Percentiles rank a stretch among this genome's conserved stretches.
Conservation (phyloP, 768 basidiomycete species). For the Tulasnella sp. region DNA sequence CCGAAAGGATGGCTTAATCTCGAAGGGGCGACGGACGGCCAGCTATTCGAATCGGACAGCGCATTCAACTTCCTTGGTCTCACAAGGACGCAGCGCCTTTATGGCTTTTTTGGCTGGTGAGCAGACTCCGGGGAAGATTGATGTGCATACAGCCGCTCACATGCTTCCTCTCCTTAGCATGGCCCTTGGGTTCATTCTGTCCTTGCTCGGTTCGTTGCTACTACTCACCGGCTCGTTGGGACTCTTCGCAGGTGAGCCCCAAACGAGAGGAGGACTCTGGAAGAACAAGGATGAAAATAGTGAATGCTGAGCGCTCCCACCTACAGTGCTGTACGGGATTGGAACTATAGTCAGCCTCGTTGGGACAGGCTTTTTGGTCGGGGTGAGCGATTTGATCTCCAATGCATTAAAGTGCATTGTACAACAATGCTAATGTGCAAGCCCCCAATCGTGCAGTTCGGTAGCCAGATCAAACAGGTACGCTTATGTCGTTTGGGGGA, state of each 20-base stretch:
- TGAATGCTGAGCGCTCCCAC: not conserved
- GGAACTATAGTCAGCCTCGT: slow-evolving; percentile 74
- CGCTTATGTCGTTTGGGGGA: slow-evolving; percentile 21
- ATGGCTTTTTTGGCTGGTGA: slow-evolving; percentile 79
- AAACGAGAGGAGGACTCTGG: slow-evolving; percentile 17
- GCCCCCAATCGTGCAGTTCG: too few species aligned
- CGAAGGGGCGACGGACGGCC: slow-evolving; percentile 51
- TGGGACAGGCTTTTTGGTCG: slow-evolving; percentile 85
- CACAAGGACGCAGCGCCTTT: slow-evolving; percentile 68
- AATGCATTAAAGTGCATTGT: not conserved
- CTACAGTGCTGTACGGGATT: slow-evolving; percentile 63
- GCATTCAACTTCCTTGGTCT: slow-evolving; percentile 73
- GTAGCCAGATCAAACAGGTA: slow-evolving; percentile 71
- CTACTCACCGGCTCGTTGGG: slow-evolving; percentile 58
- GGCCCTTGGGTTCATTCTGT: slow-evolving; percentile 63
- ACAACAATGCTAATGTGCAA: not conserved
- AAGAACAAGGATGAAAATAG: too few species aligned
- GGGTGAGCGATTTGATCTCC: slow-evolving; percentile 40
- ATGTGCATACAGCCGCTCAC: not conserved
- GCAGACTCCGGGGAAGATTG: slow-evolving; percentile 21
- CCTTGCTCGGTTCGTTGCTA: slow-evolving; percentile 65
- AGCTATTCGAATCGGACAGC: slow-evolving; percentile 81
- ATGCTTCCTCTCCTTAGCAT: slow-evolving; percentile 36
- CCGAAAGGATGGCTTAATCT: slow-evolving; percentile 79
- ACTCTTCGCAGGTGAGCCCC: slow-evolving; percentile 70